Evolutionary conservation across 2,329 filamentous ascomycete genomes (phyloP), one percentile per base, ranked within the genome.

Genomic region (Fusarium globosum): DNA sequence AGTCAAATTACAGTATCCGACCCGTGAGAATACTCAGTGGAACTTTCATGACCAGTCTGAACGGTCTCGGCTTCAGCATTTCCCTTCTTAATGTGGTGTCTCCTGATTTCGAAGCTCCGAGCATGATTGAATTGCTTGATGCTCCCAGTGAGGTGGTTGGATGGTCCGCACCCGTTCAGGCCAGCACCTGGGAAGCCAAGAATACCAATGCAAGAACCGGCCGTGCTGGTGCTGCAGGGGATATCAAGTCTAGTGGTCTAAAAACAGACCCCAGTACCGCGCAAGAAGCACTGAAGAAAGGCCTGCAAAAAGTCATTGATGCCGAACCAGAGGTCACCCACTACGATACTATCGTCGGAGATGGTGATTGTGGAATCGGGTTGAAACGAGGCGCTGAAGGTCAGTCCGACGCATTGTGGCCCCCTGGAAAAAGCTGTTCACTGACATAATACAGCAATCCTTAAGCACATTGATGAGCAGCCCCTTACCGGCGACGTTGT

Each of bases 361-460:
- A 97, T 79, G 95, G 95, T 52, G 95, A 97, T 82, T 97, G 95
- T 78, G 95, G 95, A 15, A 93, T 94, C 65, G 94, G 94, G 10
- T 85, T 97, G 69, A 94, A 94, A 85, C 91, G 94, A 70, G 95
- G 95, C 55, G 94, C 95, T n/a, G 92, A 97, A 86, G 90, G 86
- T 88, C 82, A 80, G 83, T 77, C 28, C 28, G n/a, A 23, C 14
- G 26, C 38, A 33, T 21, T 9, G 20, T 23, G 38, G 12, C n/a
- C 30, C 18, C 13, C 16, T 23, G 12, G 12, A 9, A 16, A 28
- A 41, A 28, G 15, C 41, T 20, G 12, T 36, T 46, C 20, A 43
- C 77, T 81, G 61, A 82, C 72, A 33, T 45, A 11, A 38, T 15
- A 51, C 56, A 90, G 88, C 88, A 48, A 81, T 90, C 46, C 81